Conservation (phyloP, 1,284 basidiomycete species). For the Fomitopsis schrenkii region DNA sequence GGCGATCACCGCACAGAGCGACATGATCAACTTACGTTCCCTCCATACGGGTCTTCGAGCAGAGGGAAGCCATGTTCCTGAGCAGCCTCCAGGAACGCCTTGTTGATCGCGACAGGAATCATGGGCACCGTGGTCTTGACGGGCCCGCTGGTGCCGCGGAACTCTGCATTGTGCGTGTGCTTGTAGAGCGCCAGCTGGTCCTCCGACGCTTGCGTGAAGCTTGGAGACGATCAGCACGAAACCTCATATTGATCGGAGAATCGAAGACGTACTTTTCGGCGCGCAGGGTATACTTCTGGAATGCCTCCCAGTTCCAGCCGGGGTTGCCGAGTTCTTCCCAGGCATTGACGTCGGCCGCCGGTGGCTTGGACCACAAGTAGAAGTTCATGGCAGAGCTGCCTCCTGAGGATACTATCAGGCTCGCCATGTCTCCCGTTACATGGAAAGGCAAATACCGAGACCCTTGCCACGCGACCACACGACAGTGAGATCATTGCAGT, state of each 20-base stretch:
- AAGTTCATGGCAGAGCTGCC: slow-evolving; percentile 26
- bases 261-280: slow-evolving; percentile 4
- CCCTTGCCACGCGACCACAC: slow-evolving; percentile 24
- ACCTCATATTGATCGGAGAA: too few species aligned
- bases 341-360: slow-evolving; percentile 22
- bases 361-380: slow-evolving; percentile 20
- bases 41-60: slow-evolving; percentile 12
- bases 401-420: slow-evolving; percentile 8
- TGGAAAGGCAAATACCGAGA: slow-evolving; percentile 10
- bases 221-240: neutral
- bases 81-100: slow-evolving; percentile 11
- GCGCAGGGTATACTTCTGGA: slow-evolving; percentile 14
- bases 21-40: slow-evolving; percentile 10
- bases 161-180: slow-evolving; percentile 5
- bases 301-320: slow-evolving; percentile 22
- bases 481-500: slow-evolving; percentile 8
- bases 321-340: slow-evolving; percentile 21
- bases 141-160: slow-evolving; percentile 17
- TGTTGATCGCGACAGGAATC: slow-evolving; percentile 1
- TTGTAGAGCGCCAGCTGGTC: slow-evolving; percentile 7
- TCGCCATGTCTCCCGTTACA: neutral
- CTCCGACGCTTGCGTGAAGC: slow-evolving; percentile 11
- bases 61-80: slow-evolving; percentile 10
- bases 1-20: neutral
- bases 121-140: slow-evolving; percentile 13